Base-by-base conservation (phyloP, 306 rosid species). In the Cucurbita argyrosperma region DNA sequence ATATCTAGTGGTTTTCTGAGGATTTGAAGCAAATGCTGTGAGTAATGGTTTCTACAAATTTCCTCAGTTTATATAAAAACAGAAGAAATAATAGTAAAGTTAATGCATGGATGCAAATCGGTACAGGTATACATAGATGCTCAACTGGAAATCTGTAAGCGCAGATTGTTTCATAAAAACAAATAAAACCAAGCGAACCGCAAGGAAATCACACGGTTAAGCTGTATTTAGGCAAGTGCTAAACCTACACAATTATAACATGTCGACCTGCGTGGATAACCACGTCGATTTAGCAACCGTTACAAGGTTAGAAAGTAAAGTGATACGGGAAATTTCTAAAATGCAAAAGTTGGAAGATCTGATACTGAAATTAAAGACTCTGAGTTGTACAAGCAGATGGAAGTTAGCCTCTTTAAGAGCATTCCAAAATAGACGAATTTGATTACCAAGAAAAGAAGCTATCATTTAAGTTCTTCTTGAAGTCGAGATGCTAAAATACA, bases 331-430 rank as follows among this genome's bases (percentile, higher is more conserved):
- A 69, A 69, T 69, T 69, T 69, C 57, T 69, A 69, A 69, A 69
- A 69, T 69, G 43, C 58, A 69, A 49, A 49, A 69, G 74, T 46
- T 23, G 74, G 74, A 69, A 69, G 23, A 49, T 49, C 42, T 69
- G 74, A 23, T 69, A 49, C 58, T 69, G 26, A 7, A 46, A 47
- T 69, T 69, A 23, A 69, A 69, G 57, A 69, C 74, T 13, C 72
- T 49, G 74, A 26, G 74, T 69, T 69, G 74, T 49, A 69, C 74
- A 26, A 69, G 58, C 47, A 69, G 74, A 69, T 69, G 74, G 74
- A 69, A 69, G 57, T 49, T 69, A 30, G 74, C 57, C 74, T 26
- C 74, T 69, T 69, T 47, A 69, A 69, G 58, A 46, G 57, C 74
- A 69, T 69, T 69, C 74, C 74, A 47, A 13, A 64, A 69, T 49